These are phyloP conservation scores for Capronia coronata DNA, from an alignment of 2,329 filamentous ascomycete species.

Conservation along the genomic window DNA sequence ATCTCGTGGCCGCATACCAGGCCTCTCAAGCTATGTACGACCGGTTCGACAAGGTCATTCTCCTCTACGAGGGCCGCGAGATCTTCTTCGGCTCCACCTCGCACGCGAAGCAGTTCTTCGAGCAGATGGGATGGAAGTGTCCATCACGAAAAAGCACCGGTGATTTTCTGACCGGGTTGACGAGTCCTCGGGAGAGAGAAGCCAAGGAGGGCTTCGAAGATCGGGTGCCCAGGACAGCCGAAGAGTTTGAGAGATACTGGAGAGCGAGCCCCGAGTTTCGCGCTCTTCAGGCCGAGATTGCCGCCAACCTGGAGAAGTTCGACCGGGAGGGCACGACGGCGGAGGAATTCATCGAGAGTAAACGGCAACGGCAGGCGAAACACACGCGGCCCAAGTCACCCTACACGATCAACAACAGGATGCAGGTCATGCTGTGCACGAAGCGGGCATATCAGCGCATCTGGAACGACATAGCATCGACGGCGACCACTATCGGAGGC, in stretches of 20 bases:
- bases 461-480: conserved; percentile 68
- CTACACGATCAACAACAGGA: conserved; percentile 48
- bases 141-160: conserved; percentile 57
- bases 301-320: conserved; percentile 46
- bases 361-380: conserved; percentile 51
- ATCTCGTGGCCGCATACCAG: conserved; percentile 53
- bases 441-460: conserved; percentile 74
- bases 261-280: conserved; percentile 7
- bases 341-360: conserved; percentile 39
- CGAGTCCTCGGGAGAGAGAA: conserved; percentile 48
- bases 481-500: conserved; percentile 57
- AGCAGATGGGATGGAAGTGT: conserved; percentile 57
- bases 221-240: conserved; percentile 41
- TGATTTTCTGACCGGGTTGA: conserved; percentile 61
- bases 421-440: conserved; percentile 73
- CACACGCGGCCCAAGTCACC: conserved; percentile 49
- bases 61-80: conserved; percentile 60
- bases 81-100: conserved; percentile 58
- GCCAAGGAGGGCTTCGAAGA: conserved; percentile 39
- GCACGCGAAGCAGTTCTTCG: conserved; percentile 58
- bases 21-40: conserved; percentile 48
- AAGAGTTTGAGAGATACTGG: conserved; percentile 46
- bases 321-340: conserved; percentile 49
- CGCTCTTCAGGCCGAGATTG: conserved; percentile 39
- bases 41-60: conserved; percentile 63